Evolutionary conservation across 805 yeast genomes (phyloP).

Genomic region (Barnettozyma populi): DNA sequence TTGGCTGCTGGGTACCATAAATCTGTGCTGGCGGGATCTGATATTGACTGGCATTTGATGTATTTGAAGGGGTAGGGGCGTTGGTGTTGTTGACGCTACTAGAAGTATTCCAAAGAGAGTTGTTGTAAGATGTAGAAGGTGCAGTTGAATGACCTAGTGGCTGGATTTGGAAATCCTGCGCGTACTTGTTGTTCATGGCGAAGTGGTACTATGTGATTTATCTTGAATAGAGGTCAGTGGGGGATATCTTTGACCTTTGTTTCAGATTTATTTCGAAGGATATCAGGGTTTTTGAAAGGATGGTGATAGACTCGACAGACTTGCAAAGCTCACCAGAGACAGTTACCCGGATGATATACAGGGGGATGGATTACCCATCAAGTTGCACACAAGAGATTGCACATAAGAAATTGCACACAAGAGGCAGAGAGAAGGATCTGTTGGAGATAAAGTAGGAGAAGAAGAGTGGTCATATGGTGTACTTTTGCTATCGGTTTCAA

Average conservation of each 20-base stretch:
- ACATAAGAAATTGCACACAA: too few relatives aligned
- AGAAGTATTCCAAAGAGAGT: conserved; percentile 3
- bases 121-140: conserved; percentile 7
- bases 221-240: not conserved
- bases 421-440: too few relatives aligned
- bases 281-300: too few relatives aligned
- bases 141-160: conserved; percentile 9
- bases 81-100: not conserved
- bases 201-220: not conserved
- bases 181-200: conserved; percentile 3
- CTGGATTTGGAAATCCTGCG: conserved; percentile 7
- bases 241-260: not conserved
- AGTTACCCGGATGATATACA: too few relatives aligned
- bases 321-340: too few relatives aligned
- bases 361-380: too few relatives aligned
- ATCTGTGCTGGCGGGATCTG: not conserved
- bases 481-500: too few relatives aligned
- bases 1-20: conserved; percentile 2
- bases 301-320: too few relatives aligned
- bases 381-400: too few relatives aligned
- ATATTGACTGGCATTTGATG: not conserved
- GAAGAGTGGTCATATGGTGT: too few relatives aligned
- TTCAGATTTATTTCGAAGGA: not conserved
- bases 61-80: not conserved
- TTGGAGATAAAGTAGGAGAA: too few relatives aligned